Evolutionary conservation across 2,329 filamentous ascomycete species (phyloP).

Genomic region (Macroventuria anomochaeta): DNA sequence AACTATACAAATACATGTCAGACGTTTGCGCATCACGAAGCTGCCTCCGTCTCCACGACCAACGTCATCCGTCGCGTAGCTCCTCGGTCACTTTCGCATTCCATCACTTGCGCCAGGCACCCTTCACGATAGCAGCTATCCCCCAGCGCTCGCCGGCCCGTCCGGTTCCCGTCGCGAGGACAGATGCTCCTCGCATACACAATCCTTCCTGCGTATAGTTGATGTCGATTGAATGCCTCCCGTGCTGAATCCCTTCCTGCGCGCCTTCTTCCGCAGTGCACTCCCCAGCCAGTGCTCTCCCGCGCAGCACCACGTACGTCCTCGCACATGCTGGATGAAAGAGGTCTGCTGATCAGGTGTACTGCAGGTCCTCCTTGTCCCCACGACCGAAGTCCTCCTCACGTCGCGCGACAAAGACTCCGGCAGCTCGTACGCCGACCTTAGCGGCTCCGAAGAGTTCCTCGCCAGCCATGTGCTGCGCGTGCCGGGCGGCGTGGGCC

Average conservation of each 20-base stretch:
- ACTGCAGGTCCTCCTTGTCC: constrained; percentile 79
- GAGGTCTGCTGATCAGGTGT: constrained; percentile 13
- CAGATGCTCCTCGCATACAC: constrained; percentile 38
- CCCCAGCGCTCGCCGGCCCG: constrained; percentile 23
- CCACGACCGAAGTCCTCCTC: constrained; percentile 88
- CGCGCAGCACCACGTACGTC: constrained; percentile 78
- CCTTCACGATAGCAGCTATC: constrained; percentile 24
- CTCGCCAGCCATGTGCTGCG: constrained; percentile 95
- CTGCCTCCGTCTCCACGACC: not conserved
- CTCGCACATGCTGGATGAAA: too few relatives aligned
- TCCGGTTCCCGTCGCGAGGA: constrained; percentile 30
- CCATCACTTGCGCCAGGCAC: constrained; percentile 29
- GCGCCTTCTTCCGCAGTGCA: constrained; percentile 97
- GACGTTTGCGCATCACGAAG: not conserved
- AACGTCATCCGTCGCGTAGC: constrained; percentile 1
- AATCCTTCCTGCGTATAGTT: constrained; percentile 23
- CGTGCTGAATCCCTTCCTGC: constrained; percentile 91
- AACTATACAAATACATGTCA: not conserved
- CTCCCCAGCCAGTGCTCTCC: constrained; percentile 90
- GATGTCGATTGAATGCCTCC: constrained; percentile 83
- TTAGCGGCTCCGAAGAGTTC: constrained; percentile 91
- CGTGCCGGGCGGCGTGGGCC: constrained; percentile 65
- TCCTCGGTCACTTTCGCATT: constrained; percentile 23
- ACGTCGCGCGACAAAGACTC: constrained; percentile 87
- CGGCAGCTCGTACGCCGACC: constrained; percentile 75